phyloP scores from a whole-genome alignment of 2,329 filamentous ascomycete species.

The Pseudogymnoascus sp. region DNA sequence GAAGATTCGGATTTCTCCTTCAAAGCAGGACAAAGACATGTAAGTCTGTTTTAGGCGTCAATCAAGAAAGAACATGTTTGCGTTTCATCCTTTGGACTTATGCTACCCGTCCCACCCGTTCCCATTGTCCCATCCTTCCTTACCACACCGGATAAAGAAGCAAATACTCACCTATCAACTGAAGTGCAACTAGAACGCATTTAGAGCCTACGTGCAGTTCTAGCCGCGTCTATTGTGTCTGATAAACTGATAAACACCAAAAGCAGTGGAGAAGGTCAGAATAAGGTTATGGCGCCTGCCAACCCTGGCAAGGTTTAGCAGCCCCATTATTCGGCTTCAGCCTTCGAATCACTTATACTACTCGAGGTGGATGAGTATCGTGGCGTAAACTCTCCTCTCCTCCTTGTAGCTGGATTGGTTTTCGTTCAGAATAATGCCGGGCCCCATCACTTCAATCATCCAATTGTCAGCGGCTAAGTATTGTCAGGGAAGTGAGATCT shows the following conservation, averaged over 20 bases:
- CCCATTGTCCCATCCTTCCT: neutral
- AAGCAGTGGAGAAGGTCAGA: neutral
- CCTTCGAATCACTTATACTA: neutral
- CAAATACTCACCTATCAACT: neutral
- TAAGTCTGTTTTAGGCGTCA: neutral
- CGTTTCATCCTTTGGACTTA: neutral
- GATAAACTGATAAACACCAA: neutral
- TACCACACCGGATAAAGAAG: neutral
- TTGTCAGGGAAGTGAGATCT: neutral
- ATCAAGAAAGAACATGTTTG: neutral
- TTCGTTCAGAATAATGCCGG: neutral
- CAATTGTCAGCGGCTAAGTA: neutral
- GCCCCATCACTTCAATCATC: too few relatives aligned
- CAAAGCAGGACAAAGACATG: neutral
- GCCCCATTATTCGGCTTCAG: neutral
- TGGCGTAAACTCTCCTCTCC: neutral
- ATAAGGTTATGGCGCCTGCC: conserved; percentile 4
- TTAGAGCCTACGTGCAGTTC: neutral
- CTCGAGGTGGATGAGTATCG: neutral
- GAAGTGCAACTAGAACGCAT: neutral
- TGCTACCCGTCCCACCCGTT: neutral
- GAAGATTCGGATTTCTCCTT: neutral
- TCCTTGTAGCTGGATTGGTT: neutral
- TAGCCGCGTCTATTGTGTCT: neutral
- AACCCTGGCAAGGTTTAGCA: neutral